Percentiles rank a stretch among this genome's conserved stretches.
phyloP scores from a whole-genome alignment of 139 green algal genomes.

The Chlamydomonas sp. region DNA sequence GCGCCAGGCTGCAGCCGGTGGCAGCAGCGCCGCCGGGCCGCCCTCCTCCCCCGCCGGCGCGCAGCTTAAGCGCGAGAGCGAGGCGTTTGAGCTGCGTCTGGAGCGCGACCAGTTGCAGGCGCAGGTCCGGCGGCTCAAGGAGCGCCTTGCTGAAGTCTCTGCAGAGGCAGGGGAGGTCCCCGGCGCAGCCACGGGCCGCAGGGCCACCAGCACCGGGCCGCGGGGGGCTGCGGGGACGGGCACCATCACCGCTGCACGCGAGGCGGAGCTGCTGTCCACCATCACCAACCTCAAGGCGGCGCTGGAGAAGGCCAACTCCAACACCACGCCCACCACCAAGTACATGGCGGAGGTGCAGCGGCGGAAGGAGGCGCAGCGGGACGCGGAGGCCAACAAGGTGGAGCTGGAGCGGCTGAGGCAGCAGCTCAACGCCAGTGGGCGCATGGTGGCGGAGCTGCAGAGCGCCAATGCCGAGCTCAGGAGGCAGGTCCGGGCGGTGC shows the following conservation, averaged over 20 bases:
- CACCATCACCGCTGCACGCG: conserved; percentile 38
- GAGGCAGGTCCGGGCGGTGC: conserved; percentile 1
- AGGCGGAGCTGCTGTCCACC: conserved; percentile 76
- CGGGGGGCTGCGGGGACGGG: not conserved
- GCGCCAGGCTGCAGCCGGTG: not conserved
- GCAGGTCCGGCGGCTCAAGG: conserved; percentile 50
- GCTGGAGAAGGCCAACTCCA: conserved; percentile 72
- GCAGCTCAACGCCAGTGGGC: conserved; percentile 41
- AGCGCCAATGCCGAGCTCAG: conserved; percentile 53
- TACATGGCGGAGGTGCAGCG: conserved; percentile 74
- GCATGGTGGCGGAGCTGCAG: conserved; percentile 60
- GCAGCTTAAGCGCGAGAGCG: conserved; percentile 21
- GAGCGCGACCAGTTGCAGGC: conserved; percentile 65
- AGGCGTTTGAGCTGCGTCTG: conserved; percentile 60
- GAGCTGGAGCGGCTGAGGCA: conserved; percentile 59
- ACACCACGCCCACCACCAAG: conserved; percentile 72
- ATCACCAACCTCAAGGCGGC: conserved; percentile 74
- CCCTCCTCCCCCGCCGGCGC: not conserved
- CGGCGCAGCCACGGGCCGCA: not conserved
- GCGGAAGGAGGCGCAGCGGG: conserved; percentile 59
- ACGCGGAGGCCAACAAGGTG: conserved; percentile 40
- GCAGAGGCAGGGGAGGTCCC: not conserved
- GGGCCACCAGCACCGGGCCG: not conserved
- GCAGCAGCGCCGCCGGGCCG: not conserved
- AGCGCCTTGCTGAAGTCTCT: conserved; percentile 58